Base-by-base conservation (phyloP, 1,139 yeast genomes). In the Geotrichum candidum region DNA sequence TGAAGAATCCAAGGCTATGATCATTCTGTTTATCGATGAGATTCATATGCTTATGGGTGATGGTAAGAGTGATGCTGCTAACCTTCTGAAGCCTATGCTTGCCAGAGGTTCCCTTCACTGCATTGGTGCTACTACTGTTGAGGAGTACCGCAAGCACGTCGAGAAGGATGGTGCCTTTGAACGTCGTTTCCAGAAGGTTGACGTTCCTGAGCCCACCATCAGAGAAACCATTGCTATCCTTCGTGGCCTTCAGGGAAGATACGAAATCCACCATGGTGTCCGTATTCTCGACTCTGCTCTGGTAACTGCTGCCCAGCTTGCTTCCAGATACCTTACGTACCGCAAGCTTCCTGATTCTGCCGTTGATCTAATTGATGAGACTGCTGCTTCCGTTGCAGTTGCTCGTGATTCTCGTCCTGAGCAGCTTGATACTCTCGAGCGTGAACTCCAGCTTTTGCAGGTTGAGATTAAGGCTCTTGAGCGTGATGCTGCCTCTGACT, bases 11-110 rank as follows among this genome's bases (percentile, higher is more conserved):
- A 86, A 87, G 68, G 90, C 85, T 59, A 82, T 90, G 84, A 91
- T 94, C 68, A 86, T 92, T 68, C 81, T 92, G 66, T 94, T 94
- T 77, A 89, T 92, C 69, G 98, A 94, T 77, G 99, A 94, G 78
- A 92, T 92, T 72, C 99, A 94, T 77, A 92, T 94, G 97, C 84
- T 95, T 69, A 94, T 95, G 98, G 99, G 99, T 68, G 97, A 94
- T 73, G 99, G 99, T 72, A 83, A 82, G 72, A 80, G 81, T 64
- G 98, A 94, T 76, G 99, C 98, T 51, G 99, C 99, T 56, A 94
- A 94, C 76, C 83, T 95, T 69, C 84, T 94, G 74, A 94, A 94
- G 78, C 99, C 99, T 56, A 95, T 96, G 83, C 84, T 94, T 69
- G 97, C 99, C 3, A 87, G 99, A 77, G 99, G 99, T 67, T 83